Conservation (phyloP, 2,329 filamentous ascomycete species). For the Plenodomus tracheiphilus region DNA sequence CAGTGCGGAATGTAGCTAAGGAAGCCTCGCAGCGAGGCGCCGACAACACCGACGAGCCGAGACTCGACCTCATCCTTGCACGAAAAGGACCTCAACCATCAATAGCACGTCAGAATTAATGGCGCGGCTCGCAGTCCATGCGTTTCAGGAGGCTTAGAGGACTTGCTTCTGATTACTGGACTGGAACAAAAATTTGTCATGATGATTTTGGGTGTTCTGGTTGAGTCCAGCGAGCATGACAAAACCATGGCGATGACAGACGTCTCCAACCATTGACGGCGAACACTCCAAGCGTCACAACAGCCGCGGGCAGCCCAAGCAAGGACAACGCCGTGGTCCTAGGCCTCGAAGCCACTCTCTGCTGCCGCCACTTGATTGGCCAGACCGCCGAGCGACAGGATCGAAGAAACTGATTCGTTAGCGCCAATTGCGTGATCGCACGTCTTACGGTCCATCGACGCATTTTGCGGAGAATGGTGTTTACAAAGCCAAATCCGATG, state of each 20-base stretch:
- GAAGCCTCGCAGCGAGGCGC: background rate
- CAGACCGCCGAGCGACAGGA: slow-evolving; percentile 22
- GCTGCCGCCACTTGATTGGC: slow-evolving; percentile 24
- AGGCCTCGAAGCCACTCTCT: slow-evolving; percentile 3
- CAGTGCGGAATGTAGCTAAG: background rate
- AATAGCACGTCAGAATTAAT: background rate
- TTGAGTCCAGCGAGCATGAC: background rate
- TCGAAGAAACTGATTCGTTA: slow-evolving; percentile 29
- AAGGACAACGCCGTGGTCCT: slow-evolving; percentile 11
- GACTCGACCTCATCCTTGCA: background rate
- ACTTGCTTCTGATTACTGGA: background rate
- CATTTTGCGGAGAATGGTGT: slow-evolving; percentile 31
- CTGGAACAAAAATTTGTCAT: background rate
- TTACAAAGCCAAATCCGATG: slow-evolving; percentile 36
- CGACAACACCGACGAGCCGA: background rate
- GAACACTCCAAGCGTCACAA: no score
- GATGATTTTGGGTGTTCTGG: background rate
- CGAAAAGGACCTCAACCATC: background rate
- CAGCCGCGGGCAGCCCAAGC: no score
- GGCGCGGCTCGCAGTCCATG: background rate
- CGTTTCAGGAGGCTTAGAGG: background rate
- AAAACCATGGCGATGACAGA: slow-evolving; percentile 22
- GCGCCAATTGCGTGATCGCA: slow-evolving; percentile 41
- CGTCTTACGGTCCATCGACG: slow-evolving; percentile 33
- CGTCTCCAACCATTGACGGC: no score